Percentiles rank a stretch among this genome's conserved stretches.
These are phyloP conservation scores for Diaporthe ampelina DNA, from an alignment of 2,329 filamentous ascomycete species.

Conservation along the genomic window DNA sequence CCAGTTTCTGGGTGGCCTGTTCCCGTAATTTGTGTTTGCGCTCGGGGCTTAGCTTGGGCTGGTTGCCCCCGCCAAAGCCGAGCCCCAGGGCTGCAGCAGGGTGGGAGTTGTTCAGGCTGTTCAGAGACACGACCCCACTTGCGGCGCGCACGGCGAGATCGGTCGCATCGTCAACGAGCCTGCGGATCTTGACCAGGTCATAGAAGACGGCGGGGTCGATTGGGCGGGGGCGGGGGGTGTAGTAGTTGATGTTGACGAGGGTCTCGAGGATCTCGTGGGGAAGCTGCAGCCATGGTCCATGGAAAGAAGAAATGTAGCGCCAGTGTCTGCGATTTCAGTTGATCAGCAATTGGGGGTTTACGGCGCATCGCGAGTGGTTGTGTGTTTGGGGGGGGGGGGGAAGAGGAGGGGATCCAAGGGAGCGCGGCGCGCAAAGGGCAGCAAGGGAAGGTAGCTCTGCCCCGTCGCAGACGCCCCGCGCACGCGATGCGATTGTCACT, in stretches of 20 bases:
- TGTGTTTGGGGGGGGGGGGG: neutral
- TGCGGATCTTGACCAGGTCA: conserved; percentile 86
- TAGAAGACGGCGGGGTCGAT: conserved; percentile 87
- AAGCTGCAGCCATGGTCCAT: conserved; percentile 86
- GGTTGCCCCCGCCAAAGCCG: conserved; percentile 69
- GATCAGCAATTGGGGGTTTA: conserved; percentile 32
- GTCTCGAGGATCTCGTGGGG: conserved; percentile 84
- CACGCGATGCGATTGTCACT: neutral
- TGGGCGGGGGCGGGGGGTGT: conserved; percentile 79
- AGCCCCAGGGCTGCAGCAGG: conserved; percentile 62
- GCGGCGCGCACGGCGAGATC: conserved; percentile 83
- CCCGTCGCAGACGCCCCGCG: neutral
- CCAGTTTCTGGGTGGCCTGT: conserved; percentile 83
- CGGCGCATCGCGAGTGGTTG: neutral
- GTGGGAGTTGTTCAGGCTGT: conserved; percentile 67
- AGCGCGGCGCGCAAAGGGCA: conserved; percentile 34
- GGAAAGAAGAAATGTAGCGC: conserved; percentile 87
- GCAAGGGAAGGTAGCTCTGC: neutral
- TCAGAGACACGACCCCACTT: conserved; percentile 77
- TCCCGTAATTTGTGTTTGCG: conserved; percentile 84
- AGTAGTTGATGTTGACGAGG: conserved; percentile 84
- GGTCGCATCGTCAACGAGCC: conserved; percentile 84
- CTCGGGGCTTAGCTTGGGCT: conserved; percentile 79
- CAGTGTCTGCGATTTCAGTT: conserved; percentile 72
- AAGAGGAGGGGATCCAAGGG: conserved; percentile 19